A percentile compares a stretch with the other conserved stretches of the same genome.
Conservation (phyloP, 1,284 basidiomycete species). For the Ceratobasidium theobromae region DNA sequence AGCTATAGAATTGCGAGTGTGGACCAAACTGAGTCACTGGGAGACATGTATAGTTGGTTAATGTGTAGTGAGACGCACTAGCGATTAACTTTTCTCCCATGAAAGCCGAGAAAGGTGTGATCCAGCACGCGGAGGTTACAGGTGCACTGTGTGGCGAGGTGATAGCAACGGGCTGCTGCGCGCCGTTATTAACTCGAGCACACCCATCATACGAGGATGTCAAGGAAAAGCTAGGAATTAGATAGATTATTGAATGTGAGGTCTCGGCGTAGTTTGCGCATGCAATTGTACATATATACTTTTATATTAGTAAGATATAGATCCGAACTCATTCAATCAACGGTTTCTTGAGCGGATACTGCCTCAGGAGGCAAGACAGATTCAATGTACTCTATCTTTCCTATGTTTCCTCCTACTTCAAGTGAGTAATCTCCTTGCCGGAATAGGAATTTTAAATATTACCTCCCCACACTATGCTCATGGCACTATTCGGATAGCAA, state of each 20-base stretch:
- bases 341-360: conserved; percentile 77
- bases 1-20: conserved; percentile 66
- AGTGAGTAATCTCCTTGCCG: too few species aligned
- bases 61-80: conserved; percentile 73
- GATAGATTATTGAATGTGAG: too few species aligned
- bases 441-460: too few species aligned
- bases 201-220: conserved; percentile 82
- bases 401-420: conserved; percentile 74
- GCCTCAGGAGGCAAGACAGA: conserved; percentile 87
- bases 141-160: conserved; percentile 61
- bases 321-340: conserved; percentile 94
- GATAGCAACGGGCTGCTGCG: conserved; percentile 58
- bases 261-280: too few species aligned
- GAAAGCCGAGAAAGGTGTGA: conserved; percentile 53
- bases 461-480: conserved; percentile 72
- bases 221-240: conserved; percentile 59
- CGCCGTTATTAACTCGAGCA: conserved; percentile 71
- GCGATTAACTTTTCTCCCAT: conserved; percentile 58
- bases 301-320: conserved; percentile 66
- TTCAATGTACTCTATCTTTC: conserved; percentile 94
- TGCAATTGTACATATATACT: too few species aligned
- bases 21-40: conserved; percentile 42
- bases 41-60: conserved; percentile 49
- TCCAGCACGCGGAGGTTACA: conserved; percentile 65
- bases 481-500: conserved; percentile 78